Percentiles rank a stretch among this genome's conserved stretches.
phyloP scores from a whole-genome alignment of 2,329 filamentous ascomycete genomes.

The Chalaropsis ovoidea region DNA sequence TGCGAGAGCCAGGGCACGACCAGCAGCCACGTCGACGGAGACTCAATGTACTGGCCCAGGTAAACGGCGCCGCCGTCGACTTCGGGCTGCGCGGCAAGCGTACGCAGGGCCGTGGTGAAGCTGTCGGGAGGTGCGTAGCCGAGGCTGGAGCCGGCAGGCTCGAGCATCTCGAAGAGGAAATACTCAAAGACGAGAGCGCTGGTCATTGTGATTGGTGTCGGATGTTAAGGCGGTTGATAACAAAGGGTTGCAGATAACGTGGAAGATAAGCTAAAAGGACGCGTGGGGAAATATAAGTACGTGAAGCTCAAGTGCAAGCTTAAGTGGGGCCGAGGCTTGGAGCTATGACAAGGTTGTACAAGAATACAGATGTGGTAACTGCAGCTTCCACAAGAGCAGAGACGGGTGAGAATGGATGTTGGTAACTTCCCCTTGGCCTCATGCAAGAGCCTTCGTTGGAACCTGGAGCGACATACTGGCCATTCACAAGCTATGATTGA shows the following conservation, averaged over 20 bases:
- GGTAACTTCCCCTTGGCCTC: not conserved
- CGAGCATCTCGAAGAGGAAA: constrained; percentile 32
- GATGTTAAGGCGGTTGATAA: not conserved
- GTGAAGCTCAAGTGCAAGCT: not conserved
- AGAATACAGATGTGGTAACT: not conserved
- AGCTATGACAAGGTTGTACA: constrained; percentile 2
- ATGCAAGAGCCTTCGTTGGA: not conserved
- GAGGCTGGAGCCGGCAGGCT: constrained; percentile 29
- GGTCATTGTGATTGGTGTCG: constrained; percentile 29
- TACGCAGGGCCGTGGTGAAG: constrained; percentile 26
- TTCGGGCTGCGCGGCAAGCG: constrained; percentile 13
- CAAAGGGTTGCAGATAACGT: not conserved
- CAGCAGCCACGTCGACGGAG: constrained; percentile 31
- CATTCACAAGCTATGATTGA: not conserved
- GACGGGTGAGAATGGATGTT: not conserved
- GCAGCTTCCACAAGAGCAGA: not conserved
- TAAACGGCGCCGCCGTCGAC: constrained; percentile 33
- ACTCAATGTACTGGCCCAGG: constrained; percentile 33
- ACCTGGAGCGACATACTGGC: not conserved
- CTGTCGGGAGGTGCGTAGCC: constrained; percentile 29
- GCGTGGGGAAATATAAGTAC: too few species aligned
- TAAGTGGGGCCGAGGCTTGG: constrained; percentile 15
- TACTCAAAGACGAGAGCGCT: constrained; percentile 30
- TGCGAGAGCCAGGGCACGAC: constrained; percentile 33
- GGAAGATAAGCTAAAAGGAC: not conserved